Base-by-base conservation (phyloP, 2,329 filamentous ascomycete species). In the Monilinia fructicola region DNA sequence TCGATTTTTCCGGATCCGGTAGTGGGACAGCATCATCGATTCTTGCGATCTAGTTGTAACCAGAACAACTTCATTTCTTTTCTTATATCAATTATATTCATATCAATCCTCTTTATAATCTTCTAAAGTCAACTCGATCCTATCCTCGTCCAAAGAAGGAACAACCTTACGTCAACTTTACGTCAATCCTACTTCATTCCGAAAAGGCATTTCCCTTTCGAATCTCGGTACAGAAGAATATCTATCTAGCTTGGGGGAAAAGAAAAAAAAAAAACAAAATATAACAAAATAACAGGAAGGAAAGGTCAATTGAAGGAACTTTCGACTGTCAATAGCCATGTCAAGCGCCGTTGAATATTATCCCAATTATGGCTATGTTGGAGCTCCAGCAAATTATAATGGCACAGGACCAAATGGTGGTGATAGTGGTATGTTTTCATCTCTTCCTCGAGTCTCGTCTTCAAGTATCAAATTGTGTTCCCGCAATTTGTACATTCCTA, bases 331-430 rank as follows among this genome's bases (percentile, higher is more conserved):
- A 16, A 21, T 11, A 40, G 58, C 18, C 1, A 64, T 64, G 62
- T 59, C 62, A 18, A 58, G 21, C 12, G 42, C 28, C 53, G 48
- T 28, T 48, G 53, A 48, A 44, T 76, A 70, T 67, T 60, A 68
- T 28, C 74, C 73, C 26, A 74, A 71, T 70, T 87, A 89, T 77
- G 78, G 82, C 64, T 84, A 84, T 78, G 78, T 84, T 71, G 87
- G 87, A 65, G 77, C 85, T 55, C 87, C 87, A 50, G 75, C 82
- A 71, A 77, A 75, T 67, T 89, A 88, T 79, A 89, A 89, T 80
- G 86, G 86, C 77, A 89, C 86, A 65, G 78, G 71, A 14, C 54
- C 63, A 44, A 71, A 70, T 68, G 77, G 77, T 62, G 77, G 77
- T 62, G 71, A 78, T 71, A 77, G 75, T 56, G 72, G 76, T 78